Base-by-base conservation (phyloP, 305 asterid genomes). In the Fraxinus platypoda region DNA sequence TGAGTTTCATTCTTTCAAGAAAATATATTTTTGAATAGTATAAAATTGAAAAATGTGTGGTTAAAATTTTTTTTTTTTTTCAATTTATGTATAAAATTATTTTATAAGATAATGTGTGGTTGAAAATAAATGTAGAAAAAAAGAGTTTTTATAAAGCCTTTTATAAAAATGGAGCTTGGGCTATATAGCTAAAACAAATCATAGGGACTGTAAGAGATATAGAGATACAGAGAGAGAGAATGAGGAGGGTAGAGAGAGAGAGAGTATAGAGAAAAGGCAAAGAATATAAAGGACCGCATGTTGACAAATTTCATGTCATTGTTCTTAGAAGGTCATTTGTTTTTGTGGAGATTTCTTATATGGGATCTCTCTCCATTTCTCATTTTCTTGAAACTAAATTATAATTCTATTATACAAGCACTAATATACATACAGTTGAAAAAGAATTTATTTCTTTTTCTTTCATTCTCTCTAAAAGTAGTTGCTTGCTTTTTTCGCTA, bases 231-330 rank as follows among this genome's bases (percentile, higher is more conserved):
- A 75, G 84, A 82, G 83, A 76, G 83, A 52, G 23, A 6, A 2
- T 15, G 62, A 17, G 59, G 0, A 1, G 25, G 23, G 9, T 84
- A 81, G 80, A 68, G 78, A 68, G 86, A 78, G 89, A 80, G 87
- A 71, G 88, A 87, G 30, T 28, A 28, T 28, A 72, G 26, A 54
- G 76, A 84, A 90, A 86, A 86, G 87, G 88, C 86, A 87, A 88
- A 87, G 92, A 87, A 93, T 93, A 86, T 88, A 89, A 88, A 87
- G 93, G 97, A 92, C 95, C 94, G 89, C 92, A 92, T 93, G 97
- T 94, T 94, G 98, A 94, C 97, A 93, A 93, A 91, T 87, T 87
- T 91, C 86, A 90, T 87, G 97, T 90, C 97, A 92, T 94, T 93
- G 96, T 93, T 93, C 95, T 86, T 89, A 84, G 94, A 87, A 89